Evolutionary conservation across 768 basidiomycete species (phyloP).

Genomic region (Lentinula edodes): DNA sequence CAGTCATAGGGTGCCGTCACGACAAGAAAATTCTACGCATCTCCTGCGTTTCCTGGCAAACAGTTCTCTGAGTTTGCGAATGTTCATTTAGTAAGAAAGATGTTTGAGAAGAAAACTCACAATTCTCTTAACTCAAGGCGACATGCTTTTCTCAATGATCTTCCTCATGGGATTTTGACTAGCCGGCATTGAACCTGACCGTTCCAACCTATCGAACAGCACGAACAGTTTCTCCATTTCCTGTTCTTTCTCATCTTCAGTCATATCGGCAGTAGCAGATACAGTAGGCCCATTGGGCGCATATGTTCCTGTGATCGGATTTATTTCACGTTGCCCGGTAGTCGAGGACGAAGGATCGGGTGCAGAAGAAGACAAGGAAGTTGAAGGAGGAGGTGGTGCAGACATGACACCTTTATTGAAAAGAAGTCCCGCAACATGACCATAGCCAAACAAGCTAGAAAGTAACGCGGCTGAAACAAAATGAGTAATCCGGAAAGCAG

Average conservation of each 20-base stretch:
- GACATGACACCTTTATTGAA: constrained; percentile 84
- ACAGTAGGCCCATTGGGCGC: constrained; percentile 27
- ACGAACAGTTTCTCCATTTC: constrained; percentile 92
- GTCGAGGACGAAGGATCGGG: neutral
- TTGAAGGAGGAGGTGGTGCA: constrained; percentile 40
- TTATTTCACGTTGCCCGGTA: constrained; percentile 37
- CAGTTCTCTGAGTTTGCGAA: neutral
- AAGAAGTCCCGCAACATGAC: constrained; percentile 56
- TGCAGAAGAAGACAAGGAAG: constrained; percentile 19
- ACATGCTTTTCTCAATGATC: constrained; percentile 49
- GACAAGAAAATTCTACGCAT: neutral
- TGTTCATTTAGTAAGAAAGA: neutral
- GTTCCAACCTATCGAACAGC: constrained; percentile 86
- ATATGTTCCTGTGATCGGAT: constrained; percentile 84
- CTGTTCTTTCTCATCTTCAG: constrained; percentile 89
- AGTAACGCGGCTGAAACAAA: constrained; percentile 48
- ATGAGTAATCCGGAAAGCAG: neutral
- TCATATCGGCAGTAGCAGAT: constrained; percentile 55
- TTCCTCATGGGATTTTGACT: constrained; percentile 68
- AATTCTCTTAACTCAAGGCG: neutral
- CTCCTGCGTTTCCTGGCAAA: neutral
- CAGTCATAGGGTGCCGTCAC: neutral
- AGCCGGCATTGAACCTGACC: constrained; percentile 60
- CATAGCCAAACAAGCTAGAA: constrained; percentile 35
- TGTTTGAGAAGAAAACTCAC: neutral